Conservation (phyloP, 164 flowering plant species). For the Tetrastigma voinierianum region DNA sequence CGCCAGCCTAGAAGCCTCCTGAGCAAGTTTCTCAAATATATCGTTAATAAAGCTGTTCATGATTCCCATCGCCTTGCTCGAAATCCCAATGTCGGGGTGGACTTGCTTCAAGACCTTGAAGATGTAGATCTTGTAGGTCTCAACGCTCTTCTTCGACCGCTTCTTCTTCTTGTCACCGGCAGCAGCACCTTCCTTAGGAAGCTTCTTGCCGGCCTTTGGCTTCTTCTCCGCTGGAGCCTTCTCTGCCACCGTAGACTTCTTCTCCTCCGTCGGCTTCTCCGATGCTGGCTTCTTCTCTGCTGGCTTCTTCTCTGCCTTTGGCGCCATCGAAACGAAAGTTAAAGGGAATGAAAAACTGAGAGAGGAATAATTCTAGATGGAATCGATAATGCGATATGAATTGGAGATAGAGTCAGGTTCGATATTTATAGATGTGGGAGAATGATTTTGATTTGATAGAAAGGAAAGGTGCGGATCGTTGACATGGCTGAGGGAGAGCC, state of each 20-base stretch:
- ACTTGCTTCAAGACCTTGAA: slow-evolving; percentile 45
- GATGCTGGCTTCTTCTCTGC: slow-evolving; percentile 29
- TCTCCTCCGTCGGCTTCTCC: slow-evolving; percentile 21
- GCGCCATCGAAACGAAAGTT: slow-evolving; percentile 13
- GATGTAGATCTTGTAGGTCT: slow-evolving; percentile 23
- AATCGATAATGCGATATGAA: background rate
- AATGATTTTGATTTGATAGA: too few relatives aligned
- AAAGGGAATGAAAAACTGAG: background rate
- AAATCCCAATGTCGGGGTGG: slow-evolving; percentile 34
- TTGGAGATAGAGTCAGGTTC: background rate
- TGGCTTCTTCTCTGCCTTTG: background rate
- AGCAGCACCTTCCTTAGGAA: too few relatives aligned
- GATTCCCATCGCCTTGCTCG: slow-evolving; percentile 48
- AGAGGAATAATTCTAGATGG: background rate
- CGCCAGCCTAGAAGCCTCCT: slow-evolving; percentile 42
- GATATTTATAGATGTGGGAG: background rate
- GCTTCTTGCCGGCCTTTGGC: too few relatives aligned
- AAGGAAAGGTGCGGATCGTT: too few relatives aligned
- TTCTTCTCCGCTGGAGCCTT: slow-evolving; percentile 23
- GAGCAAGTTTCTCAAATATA: slow-evolving; percentile 45
- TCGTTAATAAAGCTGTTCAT: slow-evolving; percentile 42
- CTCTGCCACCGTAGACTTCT: slow-evolving; percentile 29
- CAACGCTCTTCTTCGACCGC: too few relatives aligned
- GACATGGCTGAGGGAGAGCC: too few relatives aligned
- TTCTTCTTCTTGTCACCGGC: too few relatives aligned